Base-by-base conservation (phyloP, 192 early-diverging fungal species). In the Backusella luteola region DNA sequence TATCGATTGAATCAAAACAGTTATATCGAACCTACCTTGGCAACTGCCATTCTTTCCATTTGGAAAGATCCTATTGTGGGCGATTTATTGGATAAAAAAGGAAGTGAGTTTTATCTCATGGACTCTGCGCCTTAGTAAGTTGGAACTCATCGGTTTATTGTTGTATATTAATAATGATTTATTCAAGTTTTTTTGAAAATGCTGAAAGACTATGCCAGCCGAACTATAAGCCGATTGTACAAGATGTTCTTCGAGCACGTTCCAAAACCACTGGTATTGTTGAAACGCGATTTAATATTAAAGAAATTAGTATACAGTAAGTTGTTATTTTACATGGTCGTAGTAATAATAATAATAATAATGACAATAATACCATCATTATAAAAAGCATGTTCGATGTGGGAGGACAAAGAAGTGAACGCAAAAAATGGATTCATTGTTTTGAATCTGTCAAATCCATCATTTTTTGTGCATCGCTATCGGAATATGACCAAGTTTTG, bases 181-280 rank as follows among this genome's bases (percentile, higher is more conserved):
- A n/a, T n/a, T n/a, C n/a, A 74, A 95, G 93, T 85, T 99, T 98
- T 86, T 96, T 99, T 85, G 90, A 91, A 73, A 87, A 96, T 73
- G 91, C 97, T 38, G 91, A 92, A 67, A 89, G 97, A 71, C 93
- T 99, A 38, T 93, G 91, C 29, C 85, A 88, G 41, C 85, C 90
- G 21, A 90, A 95, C 75, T 99, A 96, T 82, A 81, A 93, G 66
- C 97, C 97, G n/a, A 95, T 86, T 66, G 95, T 96, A 74, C 93
- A 94, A 76, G 97, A 99, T 82, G 95, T 99, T 23, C 88, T 99
- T 71, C 85, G 94, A n/a, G 94, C 97, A n/a, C 93, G 97, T 70
- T 94, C 95, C 44, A 99, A 98, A 85, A 98, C 97, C 2, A 99
- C 97, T 19, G 96, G 96, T 76, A 99, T 99, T 78, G 96, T 93